Percentiles rank a stretch among this genome's conserved stretches.
Conservation (phyloP, 1,284 basidiomycete species). For the Apiotrichum domesticum region DNA sequence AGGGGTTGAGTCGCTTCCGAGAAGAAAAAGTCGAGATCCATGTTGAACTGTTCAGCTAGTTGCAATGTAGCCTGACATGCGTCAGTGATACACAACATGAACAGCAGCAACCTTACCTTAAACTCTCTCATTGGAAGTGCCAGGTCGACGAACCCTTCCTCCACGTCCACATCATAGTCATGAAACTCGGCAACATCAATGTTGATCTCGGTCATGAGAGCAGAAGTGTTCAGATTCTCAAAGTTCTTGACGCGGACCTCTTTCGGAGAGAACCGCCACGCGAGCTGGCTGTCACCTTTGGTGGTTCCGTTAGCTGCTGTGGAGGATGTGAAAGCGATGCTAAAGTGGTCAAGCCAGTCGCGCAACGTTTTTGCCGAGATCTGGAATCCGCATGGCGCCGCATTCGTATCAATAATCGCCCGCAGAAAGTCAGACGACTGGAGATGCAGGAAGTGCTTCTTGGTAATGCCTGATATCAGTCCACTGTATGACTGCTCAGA, state of each 20-base stretch:
- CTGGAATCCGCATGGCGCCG: conserved; percentile 38
- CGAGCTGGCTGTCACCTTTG: conserved; percentile 35
- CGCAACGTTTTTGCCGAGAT: conserved; percentile 36
- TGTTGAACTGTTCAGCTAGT: conserved; percentile 40
- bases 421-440: conserved; percentile 37
- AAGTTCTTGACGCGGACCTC: conserved; percentile 42
- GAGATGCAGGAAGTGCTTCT: conserved; percentile 44
- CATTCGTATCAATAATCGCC: conserved; percentile 38
- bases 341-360: conserved; percentile 46
- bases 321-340: conserved; percentile 20
- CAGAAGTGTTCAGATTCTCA: conserved; percentile 18
- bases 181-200: conserved; percentile 40
- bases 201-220: conserved; percentile 40
- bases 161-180: conserved; percentile 29
- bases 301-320: conserved; percentile 6
- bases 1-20: conserved; percentile 42
- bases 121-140: conserved; percentile 47
- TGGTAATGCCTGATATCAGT: conserved; percentile 36
- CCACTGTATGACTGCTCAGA: not conserved
- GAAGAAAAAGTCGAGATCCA: conserved; percentile 39
- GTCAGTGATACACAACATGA: not conserved
- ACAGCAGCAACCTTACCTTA: conserved; percentile 28
- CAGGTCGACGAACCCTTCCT: conserved; percentile 30
- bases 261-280: conserved; percentile 38
- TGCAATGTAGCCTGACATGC: conserved; percentile 34